Evolutionary conservation across 805 yeast genomes (phyloP).

Genomic region (Hagleromyces aurorensis): DNA sequence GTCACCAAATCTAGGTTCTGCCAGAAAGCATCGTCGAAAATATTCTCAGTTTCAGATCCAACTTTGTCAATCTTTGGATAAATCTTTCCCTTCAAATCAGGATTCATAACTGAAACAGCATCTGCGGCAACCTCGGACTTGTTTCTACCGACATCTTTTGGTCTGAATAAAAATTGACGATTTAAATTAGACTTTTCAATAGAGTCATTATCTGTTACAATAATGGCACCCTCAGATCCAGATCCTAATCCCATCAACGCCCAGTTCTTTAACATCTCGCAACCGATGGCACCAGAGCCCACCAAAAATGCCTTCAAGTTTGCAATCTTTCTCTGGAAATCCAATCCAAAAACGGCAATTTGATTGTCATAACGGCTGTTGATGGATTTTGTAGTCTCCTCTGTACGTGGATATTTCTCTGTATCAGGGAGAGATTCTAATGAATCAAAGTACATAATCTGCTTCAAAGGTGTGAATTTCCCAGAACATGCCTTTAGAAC

Average conservation of each 20-base stretch:
- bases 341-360: slow-evolving; percentile 86
- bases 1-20: slow-evolving; percentile 76
- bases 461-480: slow-evolving; percentile 88
- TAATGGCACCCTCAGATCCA: slow-evolving; percentile 79
- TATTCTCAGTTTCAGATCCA: slow-evolving; percentile 84
- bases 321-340: slow-evolving; percentile 63
- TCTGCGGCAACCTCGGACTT: slow-evolving; percentile 86
- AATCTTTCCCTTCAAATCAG: slow-evolving; percentile 71
- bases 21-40: slow-evolving; percentile 87
- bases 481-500: slow-evolving; percentile 93
- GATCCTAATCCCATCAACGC: slow-evolving; percentile 93
- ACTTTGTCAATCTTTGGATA: slow-evolving; percentile 77
- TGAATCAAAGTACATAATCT: slow-evolving; percentile 89
- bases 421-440: slow-evolving; percentile 76
- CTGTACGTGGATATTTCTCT: slow-evolving; percentile 52
- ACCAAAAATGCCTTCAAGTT: slow-evolving; percentile 83
- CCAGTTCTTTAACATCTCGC: slow-evolving; percentile 98
- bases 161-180: slow-evolving; percentile 92
- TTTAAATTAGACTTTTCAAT: slow-evolving; percentile 94
- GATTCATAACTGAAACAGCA: slow-evolving; percentile 82
- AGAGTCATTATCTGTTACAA: slow-evolving; percentile 87
- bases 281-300: slow-evolving; percentile 98
- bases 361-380: slow-evolving; percentile 89
- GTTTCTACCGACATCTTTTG: slow-evolving; percentile 85
- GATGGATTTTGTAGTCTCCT: slow-evolving; percentile 63